Conservation (phyloP, 495 filamentous ascomycete species). For the Penicillium coffeae region DNA sequence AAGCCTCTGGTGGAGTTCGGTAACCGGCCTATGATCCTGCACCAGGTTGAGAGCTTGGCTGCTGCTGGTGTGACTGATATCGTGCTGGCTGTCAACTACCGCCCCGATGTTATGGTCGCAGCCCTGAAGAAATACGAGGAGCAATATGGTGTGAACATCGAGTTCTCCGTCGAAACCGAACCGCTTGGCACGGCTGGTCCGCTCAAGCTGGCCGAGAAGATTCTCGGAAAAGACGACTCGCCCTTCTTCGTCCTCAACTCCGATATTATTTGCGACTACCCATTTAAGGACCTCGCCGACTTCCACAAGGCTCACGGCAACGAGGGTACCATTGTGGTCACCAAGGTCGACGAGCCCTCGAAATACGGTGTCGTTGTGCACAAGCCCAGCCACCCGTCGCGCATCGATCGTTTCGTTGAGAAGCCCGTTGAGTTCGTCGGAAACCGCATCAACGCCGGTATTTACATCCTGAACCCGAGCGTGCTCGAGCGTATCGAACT, state of each 20-base stretch:
- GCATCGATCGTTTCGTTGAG: slow-evolving; percentile 98
- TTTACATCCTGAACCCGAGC: slow-evolving; percentile 96
- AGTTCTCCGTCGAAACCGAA: slow-evolving; percentile 94
- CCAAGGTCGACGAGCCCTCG: slow-evolving; percentile 97
- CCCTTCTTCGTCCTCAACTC: slow-evolving; percentile 99
- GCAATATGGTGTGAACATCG: slow-evolving; percentile 87
- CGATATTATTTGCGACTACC: slow-evolving; percentile 97
- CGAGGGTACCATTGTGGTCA: slow-evolving; percentile 98
- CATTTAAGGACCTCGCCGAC: slow-evolving; percentile 80
- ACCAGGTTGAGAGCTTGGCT: slow-evolving; percentile 94
- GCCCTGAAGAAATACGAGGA: slow-evolving; percentile 83
- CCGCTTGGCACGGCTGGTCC: slow-evolving; percentile 95
- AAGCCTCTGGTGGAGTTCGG: slow-evolving; percentile 97
- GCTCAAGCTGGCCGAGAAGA: slow-evolving; percentile 91
- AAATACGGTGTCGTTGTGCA: slow-evolving; percentile 99
- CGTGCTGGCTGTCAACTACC: slow-evolving; percentile 97
- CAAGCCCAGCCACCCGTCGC: slow-evolving; percentile 86
- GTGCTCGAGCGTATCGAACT: slow-evolving; percentile 91
- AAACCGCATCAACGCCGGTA: slow-evolving; percentile 98
- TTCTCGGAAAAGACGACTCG: slow-evolving; percentile 84
- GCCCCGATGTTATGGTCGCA: slow-evolving; percentile 89
- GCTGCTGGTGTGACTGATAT: slow-evolving; percentile 97
- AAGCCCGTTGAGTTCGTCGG: slow-evolving; percentile 99
- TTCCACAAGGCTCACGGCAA: slow-evolving; percentile 90
- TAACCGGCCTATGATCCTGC: slow-evolving; percentile 98